A percentile compares a stretch with the other conserved stretches of the same genome.
Evolutionary conservation across 2,329 filamentous ascomycete species (phyloP).

Genomic region (Aspergillus sp.): DNA sequence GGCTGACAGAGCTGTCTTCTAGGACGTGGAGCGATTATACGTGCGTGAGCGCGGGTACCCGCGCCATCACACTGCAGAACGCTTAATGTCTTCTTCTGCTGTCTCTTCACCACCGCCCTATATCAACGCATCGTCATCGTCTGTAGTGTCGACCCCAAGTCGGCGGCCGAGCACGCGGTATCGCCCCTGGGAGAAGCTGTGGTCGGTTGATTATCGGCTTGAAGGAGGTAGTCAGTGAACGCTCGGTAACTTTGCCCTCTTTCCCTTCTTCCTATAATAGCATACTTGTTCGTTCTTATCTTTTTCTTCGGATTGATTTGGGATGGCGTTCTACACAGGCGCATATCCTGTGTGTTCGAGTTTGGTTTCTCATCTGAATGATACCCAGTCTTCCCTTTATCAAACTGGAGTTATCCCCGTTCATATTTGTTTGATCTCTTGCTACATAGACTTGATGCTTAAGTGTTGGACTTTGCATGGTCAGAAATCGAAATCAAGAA

Average conservation of each 20-base stretch:
- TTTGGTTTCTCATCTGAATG: background rate
- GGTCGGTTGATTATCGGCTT: constrained; percentile 49
- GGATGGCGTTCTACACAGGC: background rate
- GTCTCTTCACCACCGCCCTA: background rate
- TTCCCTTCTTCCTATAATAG: background rate
- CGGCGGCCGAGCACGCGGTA: constrained; percentile 29
- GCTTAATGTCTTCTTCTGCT: constrained; percentile 24
- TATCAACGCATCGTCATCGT: constrained; percentile 14
- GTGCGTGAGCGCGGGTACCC: constrained; percentile 7
- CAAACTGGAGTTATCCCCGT: background rate
- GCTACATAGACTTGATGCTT: background rate
- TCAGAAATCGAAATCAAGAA: background rate
- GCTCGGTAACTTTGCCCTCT: background rate
- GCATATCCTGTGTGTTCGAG: background rate
- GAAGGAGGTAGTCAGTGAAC: constrained; percentile 30
- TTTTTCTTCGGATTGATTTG: too few species aligned
- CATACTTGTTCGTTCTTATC: too few species aligned
- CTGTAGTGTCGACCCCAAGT: constrained; percentile 31
- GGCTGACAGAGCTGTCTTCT: constrained; percentile 27
- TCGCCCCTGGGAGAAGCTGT: constrained; percentile 49
- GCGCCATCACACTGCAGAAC: constrained; percentile 4
- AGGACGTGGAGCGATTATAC: constrained; percentile 24
- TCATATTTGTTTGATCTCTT: background rate
- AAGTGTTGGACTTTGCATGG: background rate
- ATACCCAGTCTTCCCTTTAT: background rate